phyloP scores from a whole-genome alignment of 1,139 yeast genomes.

The Yamadazyma atmosphaerica region DNA sequence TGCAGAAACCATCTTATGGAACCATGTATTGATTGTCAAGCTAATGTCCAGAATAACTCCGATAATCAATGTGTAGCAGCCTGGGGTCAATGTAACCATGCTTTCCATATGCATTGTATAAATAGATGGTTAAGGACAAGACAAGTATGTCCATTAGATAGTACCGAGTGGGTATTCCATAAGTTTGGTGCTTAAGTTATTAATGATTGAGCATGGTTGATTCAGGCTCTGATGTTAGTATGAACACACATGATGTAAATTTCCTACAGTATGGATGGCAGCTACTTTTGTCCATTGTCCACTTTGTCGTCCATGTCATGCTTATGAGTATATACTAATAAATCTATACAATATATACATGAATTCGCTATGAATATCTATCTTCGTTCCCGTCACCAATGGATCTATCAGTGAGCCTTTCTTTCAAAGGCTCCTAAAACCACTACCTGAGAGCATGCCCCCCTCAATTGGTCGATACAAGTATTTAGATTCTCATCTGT shows the following conservation, averaged over 20 bases:
- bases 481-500: slow-evolving; percentile 20
- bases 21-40: slow-evolving; percentile 96
- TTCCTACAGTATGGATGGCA: no score
- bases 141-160: slow-evolving; percentile 96
- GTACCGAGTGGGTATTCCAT: slow-evolving; percentile 89
- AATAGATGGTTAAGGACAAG: slow-evolving; percentile 96
- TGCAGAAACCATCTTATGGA: slow-evolving; percentile 99
- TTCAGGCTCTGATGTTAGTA: no score
- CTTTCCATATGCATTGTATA: slow-evolving; percentile 94
- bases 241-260: no score
- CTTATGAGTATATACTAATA: no score
- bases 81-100: slow-evolving; percentile 96
- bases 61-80: slow-evolving; percentile 90
- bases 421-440: slow-evolving; percentile 39
- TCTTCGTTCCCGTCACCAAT: no score
- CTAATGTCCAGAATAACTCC: slow-evolving; percentile 67
- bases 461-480: slow-evolving; percentile 19
- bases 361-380: no score
- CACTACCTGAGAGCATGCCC: slow-evolving; percentile 33
- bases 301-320: no score
- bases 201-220: not conserved
- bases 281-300: no score
- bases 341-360: no score
- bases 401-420: no score
- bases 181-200: slow-evolving; percentile 56